These are phyloP conservation scores for Nicotiana rustica DNA, from an alignment of 305 asterid species.

Conservation along the genomic window DNA sequence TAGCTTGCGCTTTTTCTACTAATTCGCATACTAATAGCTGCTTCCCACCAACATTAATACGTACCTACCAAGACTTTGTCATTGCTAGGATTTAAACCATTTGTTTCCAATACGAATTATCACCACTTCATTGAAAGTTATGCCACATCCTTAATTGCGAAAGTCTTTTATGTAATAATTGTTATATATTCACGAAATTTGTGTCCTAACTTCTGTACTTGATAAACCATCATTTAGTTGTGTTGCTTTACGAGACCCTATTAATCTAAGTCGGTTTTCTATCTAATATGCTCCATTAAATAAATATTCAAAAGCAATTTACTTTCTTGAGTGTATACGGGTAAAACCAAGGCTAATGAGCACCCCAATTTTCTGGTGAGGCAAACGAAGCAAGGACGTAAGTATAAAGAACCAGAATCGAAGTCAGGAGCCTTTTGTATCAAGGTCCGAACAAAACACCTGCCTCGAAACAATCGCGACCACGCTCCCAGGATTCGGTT, in stretches of 20 bases:
- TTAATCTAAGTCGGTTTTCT: slow-evolving; percentile 2
- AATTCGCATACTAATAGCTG: background rate
- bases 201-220: background rate
- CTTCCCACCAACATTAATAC: background rate
- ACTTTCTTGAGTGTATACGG: too few relatives aligned
- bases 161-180: background rate
- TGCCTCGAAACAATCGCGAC: too few relatives aligned
- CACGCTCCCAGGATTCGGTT: too few relatives aligned
- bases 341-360: too few relatives aligned
- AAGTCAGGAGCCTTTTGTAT: too few relatives aligned
- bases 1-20: background rate
- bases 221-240: background rate
- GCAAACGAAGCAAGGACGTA: too few relatives aligned
- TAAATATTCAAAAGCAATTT: slow-evolving; percentile 31
- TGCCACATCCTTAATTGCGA: background rate
- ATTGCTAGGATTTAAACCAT: background rate
- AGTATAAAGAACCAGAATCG: too few relatives aligned
- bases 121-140: background rate
- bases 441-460: too few relatives aligned
- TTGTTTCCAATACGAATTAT: background rate
- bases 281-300: slow-evolving; percentile 23
- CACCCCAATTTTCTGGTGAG: too few relatives aligned
- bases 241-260: slow-evolving; percentile 27
- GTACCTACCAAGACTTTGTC: background rate
- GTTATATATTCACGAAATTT: slow-evolving; percentile 4